Conservation (phyloP, 768 basidiomycete genomes). For the Mycena venus region DNA sequence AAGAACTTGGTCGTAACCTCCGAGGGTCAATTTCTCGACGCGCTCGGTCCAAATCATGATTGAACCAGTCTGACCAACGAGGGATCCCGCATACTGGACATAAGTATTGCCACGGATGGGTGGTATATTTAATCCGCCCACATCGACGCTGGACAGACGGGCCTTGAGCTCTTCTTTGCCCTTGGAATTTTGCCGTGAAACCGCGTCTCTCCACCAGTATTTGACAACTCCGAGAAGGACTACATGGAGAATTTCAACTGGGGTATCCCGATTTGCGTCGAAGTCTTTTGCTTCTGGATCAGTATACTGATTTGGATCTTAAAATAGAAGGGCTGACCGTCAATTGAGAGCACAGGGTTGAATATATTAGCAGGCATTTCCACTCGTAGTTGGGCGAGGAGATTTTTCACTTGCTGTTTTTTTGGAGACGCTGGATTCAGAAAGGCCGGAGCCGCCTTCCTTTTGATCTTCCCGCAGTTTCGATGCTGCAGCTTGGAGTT, state of each 20-base stretch:
- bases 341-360: neutral
- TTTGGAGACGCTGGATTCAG: neutral
- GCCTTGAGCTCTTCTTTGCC: too few relatives aligned
- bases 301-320: neutral
- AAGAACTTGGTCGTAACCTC: too few relatives aligned
- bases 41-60: too few relatives aligned
- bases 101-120: too few relatives aligned
- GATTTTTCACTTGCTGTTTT: neutral
- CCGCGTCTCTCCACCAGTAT: too few relatives aligned
- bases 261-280: conserved; percentile 38
- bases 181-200: too few relatives aligned
- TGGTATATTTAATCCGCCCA: neutral
- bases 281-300: conserved; percentile 21
- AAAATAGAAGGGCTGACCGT: neutral
- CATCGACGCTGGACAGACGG: too few relatives aligned
- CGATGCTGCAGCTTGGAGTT: neutral
- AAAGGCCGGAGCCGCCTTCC: neutral
- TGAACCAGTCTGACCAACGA: too few relatives aligned
- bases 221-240: too few relatives aligned
- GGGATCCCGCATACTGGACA: too few relatives aligned
- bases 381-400: neutral
- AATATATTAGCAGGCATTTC: neutral
- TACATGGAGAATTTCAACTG: conserved; percentile 37
- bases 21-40: too few relatives aligned
- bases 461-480: conserved; percentile 3